These are phyloP conservation scores for Dactylellina cionopaga DNA, from an alignment of 2,329 filamentous ascomycete genomes.

Conservation along the genomic window DNA sequence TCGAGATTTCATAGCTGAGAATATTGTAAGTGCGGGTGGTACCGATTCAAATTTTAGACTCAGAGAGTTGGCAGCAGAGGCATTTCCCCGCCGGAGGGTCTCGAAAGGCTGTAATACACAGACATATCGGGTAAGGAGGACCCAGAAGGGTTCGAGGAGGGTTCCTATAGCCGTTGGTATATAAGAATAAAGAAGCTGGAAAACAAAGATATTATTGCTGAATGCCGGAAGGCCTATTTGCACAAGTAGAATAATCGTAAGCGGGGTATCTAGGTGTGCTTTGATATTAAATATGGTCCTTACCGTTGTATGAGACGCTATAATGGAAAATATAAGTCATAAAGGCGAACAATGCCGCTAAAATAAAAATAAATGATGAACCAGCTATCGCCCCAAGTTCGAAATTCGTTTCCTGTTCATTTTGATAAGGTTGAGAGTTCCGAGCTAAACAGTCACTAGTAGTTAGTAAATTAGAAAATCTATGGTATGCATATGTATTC, in stretches of 20 bases:
- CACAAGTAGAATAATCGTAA: background rate
- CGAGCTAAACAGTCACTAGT: background rate
- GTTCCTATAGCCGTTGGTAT: slow-evolving; percentile 68
- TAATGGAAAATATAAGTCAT: slow-evolving; percentile 42
- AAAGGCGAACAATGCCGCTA: slow-evolving; percentile 17
- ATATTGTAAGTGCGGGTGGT: slow-evolving; percentile 67
- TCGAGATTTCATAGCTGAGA: slow-evolving; percentile 62
- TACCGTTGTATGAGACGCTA: slow-evolving; percentile 40
- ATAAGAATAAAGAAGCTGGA: slow-evolving; percentile 64
- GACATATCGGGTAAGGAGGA: slow-evolving; percentile 66
- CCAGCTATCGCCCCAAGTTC: slow-evolving; percentile 29
- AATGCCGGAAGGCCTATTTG: slow-evolving; percentile 60
- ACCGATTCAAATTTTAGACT: slow-evolving; percentile 66
- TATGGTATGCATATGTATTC: background rate
- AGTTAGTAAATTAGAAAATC: background rate
- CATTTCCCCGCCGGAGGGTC: slow-evolving; percentile 63
- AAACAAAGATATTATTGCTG: slow-evolving; percentile 59
- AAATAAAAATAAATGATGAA: slow-evolving; percentile 16
- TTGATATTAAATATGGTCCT: slow-evolving; percentile 1
- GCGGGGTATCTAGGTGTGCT: background rate
- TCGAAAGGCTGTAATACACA: slow-evolving; percentile 69
- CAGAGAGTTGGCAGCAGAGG: slow-evolving; percentile 60
- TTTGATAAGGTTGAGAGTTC: background rate
- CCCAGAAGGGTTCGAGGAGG: slow-evolving; percentile 68
- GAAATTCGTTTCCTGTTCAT: slow-evolving; percentile 33